A percentile compares a stretch with the other conserved stretches of the same genome.
These are phyloP conservation scores for Diplodia intermedia DNA, from an alignment of 2,329 filamentous ascomycete genomes.

Conservation along the genomic window DNA sequence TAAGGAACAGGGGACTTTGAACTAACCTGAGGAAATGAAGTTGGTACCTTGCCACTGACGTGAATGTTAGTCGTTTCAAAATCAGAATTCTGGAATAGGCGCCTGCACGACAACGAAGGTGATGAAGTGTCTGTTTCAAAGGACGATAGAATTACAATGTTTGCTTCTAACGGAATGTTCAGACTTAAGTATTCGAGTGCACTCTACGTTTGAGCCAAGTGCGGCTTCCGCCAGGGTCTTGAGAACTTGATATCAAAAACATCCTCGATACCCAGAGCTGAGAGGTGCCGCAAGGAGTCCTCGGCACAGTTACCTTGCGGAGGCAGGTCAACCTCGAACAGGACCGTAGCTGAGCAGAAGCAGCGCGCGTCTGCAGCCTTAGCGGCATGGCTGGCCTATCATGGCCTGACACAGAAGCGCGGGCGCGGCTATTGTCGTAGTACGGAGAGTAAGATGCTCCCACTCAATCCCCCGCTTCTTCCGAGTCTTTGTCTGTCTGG, in stretches of 20 bases:
- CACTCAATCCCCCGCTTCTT: not conserved
- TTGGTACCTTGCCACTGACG: not conserved
- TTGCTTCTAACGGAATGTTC: not conserved
- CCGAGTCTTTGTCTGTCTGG: not conserved
- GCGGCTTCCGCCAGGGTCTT: not conserved
- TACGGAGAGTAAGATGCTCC: not conserved
- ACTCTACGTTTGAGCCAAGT: not conserved
- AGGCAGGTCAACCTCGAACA: not conserved
- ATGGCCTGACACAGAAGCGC: not conserved
- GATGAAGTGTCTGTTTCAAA: not conserved
- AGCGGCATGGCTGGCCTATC: not conserved
- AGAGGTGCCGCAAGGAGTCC: not conserved
- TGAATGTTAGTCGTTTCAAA: not conserved
- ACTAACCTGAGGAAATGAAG: not conserved
- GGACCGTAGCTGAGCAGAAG: not conserved
- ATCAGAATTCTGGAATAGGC: too few relatives aligned
- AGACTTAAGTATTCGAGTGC: not conserved
- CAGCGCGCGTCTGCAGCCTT: not conserved
- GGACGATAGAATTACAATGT: not conserved
- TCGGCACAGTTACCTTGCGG: not conserved
- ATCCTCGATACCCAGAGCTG: not conserved
- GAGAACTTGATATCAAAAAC: not conserved
- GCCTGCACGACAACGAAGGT: not conserved
- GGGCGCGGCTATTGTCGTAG: not conserved
- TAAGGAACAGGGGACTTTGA: not conserved